Conservation (phyloP, 495 filamentous ascomycete genomes). For the Neurospora cerealis region DNA sequence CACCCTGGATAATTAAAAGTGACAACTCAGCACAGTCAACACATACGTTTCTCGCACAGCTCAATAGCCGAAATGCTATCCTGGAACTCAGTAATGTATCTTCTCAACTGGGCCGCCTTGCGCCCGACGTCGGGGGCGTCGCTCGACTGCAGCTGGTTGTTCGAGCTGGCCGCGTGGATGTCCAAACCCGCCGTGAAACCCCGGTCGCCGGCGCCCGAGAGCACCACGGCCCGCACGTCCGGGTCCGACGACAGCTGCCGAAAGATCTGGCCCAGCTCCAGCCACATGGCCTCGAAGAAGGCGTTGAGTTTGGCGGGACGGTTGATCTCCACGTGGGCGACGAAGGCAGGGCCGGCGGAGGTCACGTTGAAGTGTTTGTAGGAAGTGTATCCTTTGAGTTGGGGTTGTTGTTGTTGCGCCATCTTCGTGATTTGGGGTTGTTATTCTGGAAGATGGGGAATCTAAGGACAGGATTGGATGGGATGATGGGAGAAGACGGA, state of each 20-base stretch:
- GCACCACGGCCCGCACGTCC: slow-evolving; percentile 64
- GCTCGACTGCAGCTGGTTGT: slow-evolving; percentile 17
- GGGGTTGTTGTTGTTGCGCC: slow-evolving; percentile 10
- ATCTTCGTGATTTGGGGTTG: slow-evolving; percentile 3
- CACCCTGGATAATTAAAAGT: not conserved
- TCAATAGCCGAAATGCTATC: slow-evolving; percentile 65
- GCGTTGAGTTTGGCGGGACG: slow-evolving; percentile 84
- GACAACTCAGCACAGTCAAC: not conserved
- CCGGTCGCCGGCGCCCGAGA: slow-evolving; percentile 71
- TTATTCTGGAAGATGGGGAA: not conserved
- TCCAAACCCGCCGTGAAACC: slow-evolving; percentile 85
- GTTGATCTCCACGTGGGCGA: slow-evolving; percentile 92
- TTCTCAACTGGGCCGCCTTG: slow-evolving; percentile 51
- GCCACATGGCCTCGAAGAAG: slow-evolving; percentile 86
- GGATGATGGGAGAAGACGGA: not conserved
- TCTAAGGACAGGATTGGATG: not conserved
- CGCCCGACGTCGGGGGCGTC: slow-evolving; percentile 49
- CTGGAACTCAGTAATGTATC: slow-evolving; percentile 70
- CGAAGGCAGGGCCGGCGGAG: slow-evolving; percentile 53
- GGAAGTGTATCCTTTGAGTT: slow-evolving; percentile 20
- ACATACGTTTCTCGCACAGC: slow-evolving; percentile 75
- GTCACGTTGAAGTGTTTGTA: slow-evolving; percentile 71
- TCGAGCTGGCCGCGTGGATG: slow-evolving; percentile 53
- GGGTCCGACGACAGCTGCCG: slow-evolving; percentile 59
- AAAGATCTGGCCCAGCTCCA: slow-evolving; percentile 68